A percentile compares a stretch with the other conserved stretches of the same genome.
phyloP scores from a whole-genome alignment of 768 basidiomycete genomes.

The Collybia mongolica region DNA sequence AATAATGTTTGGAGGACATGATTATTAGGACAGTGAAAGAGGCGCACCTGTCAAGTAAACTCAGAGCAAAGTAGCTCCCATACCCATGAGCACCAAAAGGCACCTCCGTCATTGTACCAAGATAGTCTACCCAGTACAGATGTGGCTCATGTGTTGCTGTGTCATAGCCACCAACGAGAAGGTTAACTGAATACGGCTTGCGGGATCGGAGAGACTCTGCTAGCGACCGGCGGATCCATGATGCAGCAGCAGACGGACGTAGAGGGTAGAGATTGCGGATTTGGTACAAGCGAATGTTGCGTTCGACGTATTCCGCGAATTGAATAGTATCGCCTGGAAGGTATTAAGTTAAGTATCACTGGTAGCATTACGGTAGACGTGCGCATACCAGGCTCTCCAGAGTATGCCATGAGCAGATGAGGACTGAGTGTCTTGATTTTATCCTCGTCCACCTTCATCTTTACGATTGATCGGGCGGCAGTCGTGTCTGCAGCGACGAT shows the following conservation, averaged over 20 bases:
- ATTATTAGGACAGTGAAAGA: not conserved
- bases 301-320: slow-evolving; percentile 94
- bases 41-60: slow-evolving; percentile 87
- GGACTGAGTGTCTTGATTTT: slow-evolving; percentile 92
- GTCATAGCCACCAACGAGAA: slow-evolving; percentile 93
- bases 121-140: slow-evolving; percentile 95
- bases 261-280: slow-evolving; percentile 92
- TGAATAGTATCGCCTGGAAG: slow-evolving; percentile 87
- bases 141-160: slow-evolving; percentile 67
- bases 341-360: not conserved
- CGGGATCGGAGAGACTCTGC: slow-evolving; percentile 89
- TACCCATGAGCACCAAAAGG: slow-evolving; percentile 97
- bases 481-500: slow-evolving; percentile 91
- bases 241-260: slow-evolving; percentile 86
- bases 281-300: slow-evolving; percentile 94
- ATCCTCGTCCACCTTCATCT: slow-evolving; percentile 97
- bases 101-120: slow-evolving; percentile 85
- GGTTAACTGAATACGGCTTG: slow-evolving; percentile 86
- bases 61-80: slow-evolving; percentile 87
- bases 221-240: slow-evolving; percentile 91
- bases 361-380: slow-evolving; percentile 2
- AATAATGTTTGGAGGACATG: not conserved
- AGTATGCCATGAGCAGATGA: slow-evolving; percentile 92
- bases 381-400: slow-evolving; percentile 83
- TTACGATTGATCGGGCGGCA: slow-evolving; percentile 88